These are phyloP conservation scores for Candida sithepensis DNA, from an alignment of 805 yeast species.

Conservation along the genomic window DNA sequence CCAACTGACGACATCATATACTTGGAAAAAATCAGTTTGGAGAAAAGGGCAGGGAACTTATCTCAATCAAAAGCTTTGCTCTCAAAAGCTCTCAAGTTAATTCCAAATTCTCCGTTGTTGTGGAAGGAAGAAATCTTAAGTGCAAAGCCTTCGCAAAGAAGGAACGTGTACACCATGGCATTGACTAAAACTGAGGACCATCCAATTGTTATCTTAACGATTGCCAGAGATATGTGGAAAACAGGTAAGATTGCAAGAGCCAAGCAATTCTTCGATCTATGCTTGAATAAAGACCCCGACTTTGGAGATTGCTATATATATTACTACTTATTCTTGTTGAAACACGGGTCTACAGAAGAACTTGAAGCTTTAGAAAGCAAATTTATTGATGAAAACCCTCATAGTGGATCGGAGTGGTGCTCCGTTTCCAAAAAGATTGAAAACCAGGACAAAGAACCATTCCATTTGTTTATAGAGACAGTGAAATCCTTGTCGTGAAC, in stretches of 20 bases:
- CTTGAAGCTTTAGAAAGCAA: slow-evolving; percentile 31
- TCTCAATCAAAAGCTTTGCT: slow-evolving; percentile 52
- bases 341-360: slow-evolving; percentile 38
- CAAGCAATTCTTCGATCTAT: slow-evolving; percentile 69
- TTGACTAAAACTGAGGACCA: slow-evolving; percentile 61
- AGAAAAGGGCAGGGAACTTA: slow-evolving; percentile 43
- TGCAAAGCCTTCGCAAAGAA: slow-evolving; percentile 39
- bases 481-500: background rate
- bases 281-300: slow-evolving; percentile 42
- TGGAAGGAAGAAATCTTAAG: slow-evolving; percentile 63
- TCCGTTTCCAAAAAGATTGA: slow-evolving; percentile 43
- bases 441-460: slow-evolving; percentile 21
- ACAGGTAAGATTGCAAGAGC: slow-evolving; percentile 65
- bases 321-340: slow-evolving; percentile 44
- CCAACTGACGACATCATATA: slow-evolving; percentile 52
- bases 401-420: slow-evolving; percentile 62
- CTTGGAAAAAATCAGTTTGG: slow-evolving; percentile 57
- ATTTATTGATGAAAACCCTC: slow-evolving; percentile 48
- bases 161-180: slow-evolving; percentile 66
- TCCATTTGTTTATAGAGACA: slow-evolving; percentile 18
- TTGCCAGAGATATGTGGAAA: slow-evolving; percentile 66
- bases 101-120: slow-evolving; percentile 55
- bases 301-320: slow-evolving; percentile 81
- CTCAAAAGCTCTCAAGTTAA: slow-evolving; percentile 52
- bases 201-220: slow-evolving; percentile 52